These are phyloP conservation scores for Balansia obtecta DNA, from an alignment of 2,329 filamentous ascomycete species.

Conservation along the genomic window DNA sequence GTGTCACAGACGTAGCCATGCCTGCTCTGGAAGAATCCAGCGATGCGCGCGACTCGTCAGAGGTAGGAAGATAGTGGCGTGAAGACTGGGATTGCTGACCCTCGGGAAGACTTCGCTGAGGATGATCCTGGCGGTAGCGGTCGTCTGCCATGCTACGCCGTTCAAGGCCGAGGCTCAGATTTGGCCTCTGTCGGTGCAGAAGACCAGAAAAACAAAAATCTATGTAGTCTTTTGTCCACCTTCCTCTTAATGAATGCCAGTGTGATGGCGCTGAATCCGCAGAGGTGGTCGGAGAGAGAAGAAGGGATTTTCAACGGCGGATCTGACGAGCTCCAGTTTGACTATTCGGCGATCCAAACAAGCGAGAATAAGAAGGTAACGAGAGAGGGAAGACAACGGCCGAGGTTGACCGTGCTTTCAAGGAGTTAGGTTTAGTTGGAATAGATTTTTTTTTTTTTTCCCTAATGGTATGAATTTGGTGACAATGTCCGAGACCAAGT, in stretches of 20 bases:
- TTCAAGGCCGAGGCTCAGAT: conserved; percentile 10
- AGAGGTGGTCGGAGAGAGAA: not conserved
- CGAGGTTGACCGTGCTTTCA: no score
- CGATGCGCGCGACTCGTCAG: conserved; percentile 10
- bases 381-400: not conserved
- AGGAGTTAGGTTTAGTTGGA: not conserved
- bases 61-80: conserved; percentile 4
- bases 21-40: conserved; percentile 14
- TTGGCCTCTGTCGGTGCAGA: conserved; percentile 14
- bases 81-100: conserved; percentile 14
- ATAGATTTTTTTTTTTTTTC: no score
- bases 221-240: conserved; percentile 6
- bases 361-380: no score
- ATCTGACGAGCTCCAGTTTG: not conserved
- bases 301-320: not conserved
- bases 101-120: conserved; percentile 23
- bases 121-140: conserved; percentile 24
- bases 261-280: conserved; percentile 5
- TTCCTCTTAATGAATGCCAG: not conserved
- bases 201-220: conserved; percentile 7
- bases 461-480: not conserved
- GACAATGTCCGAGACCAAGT: not conserved
- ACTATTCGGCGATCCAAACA: not conserved
- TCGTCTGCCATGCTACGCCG: conserved; percentile 28
- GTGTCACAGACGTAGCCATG: conserved; percentile 33